Evolutionary conservation across 1,284 basidiomycete genomes (phyloP).

Genomic region (Athelia sp.): DNA sequence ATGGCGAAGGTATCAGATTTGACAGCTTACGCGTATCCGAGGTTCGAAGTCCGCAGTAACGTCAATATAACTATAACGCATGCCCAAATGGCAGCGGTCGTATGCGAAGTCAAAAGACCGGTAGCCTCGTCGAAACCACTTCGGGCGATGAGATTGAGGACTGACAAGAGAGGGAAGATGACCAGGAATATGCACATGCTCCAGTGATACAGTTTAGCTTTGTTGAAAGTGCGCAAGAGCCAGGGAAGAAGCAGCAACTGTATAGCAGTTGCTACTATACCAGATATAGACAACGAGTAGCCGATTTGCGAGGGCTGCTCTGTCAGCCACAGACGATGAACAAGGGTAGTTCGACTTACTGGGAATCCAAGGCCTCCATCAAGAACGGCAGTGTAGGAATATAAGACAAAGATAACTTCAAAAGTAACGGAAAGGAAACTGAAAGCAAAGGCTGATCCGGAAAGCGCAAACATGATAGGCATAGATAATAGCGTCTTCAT

Average conservation of each 20-base stretch:
- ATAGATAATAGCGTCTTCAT: constrained; percentile 35
- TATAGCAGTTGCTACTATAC: constrained; percentile 35
- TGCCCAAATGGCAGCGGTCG: constrained; percentile 32
- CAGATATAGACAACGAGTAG: constrained; percentile 44
- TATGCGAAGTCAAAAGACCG: constrained; percentile 14
- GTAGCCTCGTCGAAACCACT: constrained; percentile 19
- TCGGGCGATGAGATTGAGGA: constrained; percentile 38
- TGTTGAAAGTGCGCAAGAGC: constrained; percentile 38
- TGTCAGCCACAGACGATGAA: constrained; percentile 2
- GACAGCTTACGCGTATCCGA: constrained; percentile 35
- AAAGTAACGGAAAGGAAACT: constrained; percentile 55
- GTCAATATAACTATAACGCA: constrained; percentile 34
- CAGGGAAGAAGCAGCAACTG: constrained; percentile 44
- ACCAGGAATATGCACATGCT: constrained; percentile 45
- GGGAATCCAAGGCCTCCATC: constrained; percentile 54
- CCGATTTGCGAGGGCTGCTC: constrained; percentile 57
- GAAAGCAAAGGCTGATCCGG: constrained; percentile 49
- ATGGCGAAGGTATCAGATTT: background rate
- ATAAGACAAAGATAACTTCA: constrained; percentile 64
- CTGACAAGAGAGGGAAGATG: constrained; percentile 37
- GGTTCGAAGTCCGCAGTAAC: constrained; percentile 29
- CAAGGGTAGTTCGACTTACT: constrained; percentile 29
- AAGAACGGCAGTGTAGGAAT: constrained; percentile 57
- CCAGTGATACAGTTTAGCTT: constrained; percentile 37
- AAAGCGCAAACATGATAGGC: constrained; percentile 48